Conservation (phyloP, 169 alveolate genomes). For the Cyclospora cayetanensis region DNA sequence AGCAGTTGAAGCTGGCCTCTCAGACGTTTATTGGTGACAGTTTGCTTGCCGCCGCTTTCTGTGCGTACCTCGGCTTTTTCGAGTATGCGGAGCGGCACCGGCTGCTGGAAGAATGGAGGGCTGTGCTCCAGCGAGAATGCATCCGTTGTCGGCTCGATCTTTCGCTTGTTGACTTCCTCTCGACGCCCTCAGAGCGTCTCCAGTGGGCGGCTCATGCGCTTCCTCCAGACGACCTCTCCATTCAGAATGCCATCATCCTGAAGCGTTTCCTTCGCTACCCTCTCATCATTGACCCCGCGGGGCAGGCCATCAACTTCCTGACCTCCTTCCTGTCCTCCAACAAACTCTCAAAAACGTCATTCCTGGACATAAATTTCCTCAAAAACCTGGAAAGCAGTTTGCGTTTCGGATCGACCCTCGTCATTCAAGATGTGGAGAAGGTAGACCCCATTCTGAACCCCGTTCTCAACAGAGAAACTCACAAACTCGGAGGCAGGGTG, state of each 20-base stretch:
- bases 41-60: conserved; percentile 94
- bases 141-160: conserved; percentile 84
- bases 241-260: conserved; percentile 96
- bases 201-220: conserved; percentile 91
- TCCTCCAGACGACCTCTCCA: conserved; percentile 97
- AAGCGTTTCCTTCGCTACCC: conserved; percentile 92
- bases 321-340: conserved; percentile 85
- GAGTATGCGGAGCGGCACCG: conserved; percentile 83
- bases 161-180: conserved; percentile 93
- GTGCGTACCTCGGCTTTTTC: conserved; percentile 95
- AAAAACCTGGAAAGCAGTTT: conserved; percentile 93
- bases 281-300: conserved; percentile 96
- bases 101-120: conserved; percentile 66
- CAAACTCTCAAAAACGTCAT: conserved; percentile 89
- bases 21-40: conserved; percentile 94
- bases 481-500: conserved; percentile 95
- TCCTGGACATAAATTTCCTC: conserved; percentile 89
- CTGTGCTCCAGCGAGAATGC: conserved; percentile 40
- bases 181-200: conserved; percentile 95
- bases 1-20: conserved; percentile 55
- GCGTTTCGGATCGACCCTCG: conserved; percentile 95
- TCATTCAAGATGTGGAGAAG: conserved; percentile 95
- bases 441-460: conserved; percentile 92
- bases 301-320: conserved; percentile 89
- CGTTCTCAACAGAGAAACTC: conserved; percentile 96